Percentiles rank a stretch among this genome's conserved stretches.
These are phyloP conservation scores for Suillus subalutaceus DNA, from an alignment of 768 basidiomycete species.

Conservation along the genomic window DNA sequence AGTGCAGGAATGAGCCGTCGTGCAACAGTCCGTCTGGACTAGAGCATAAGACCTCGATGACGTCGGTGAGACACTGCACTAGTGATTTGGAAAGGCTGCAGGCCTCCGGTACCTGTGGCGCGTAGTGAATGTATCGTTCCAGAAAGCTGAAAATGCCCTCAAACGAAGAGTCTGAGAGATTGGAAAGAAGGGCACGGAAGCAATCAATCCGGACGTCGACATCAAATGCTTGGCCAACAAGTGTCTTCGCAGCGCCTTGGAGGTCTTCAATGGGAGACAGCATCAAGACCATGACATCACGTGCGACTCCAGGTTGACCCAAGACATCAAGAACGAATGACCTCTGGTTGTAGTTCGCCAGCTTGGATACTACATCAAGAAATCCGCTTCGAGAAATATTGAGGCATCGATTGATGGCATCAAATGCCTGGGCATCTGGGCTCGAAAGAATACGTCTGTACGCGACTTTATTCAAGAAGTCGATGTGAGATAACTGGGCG, in stretches of 20 bases:
- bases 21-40: conserved; percentile 72
- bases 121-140: conserved; percentile 62
- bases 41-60: conserved; percentile 86
- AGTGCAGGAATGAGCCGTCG: conserved; percentile 50
- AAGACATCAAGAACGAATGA: conserved; percentile 58
- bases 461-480: conserved; percentile 56
- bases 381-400: conserved; percentile 62
- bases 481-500: conserved; percentile 66
- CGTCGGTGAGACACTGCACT: conserved; percentile 90
- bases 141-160: conserved; percentile 75
- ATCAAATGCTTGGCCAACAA: conserved; percentile 87
- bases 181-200: conserved; percentile 75
- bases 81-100: conserved; percentile 87
- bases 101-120: conserved; percentile 75
- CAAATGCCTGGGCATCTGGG: conserved; percentile 40
- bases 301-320: conserved; percentile 54
- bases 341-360: conserved; percentile 63
- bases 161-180: conserved; percentile 66
- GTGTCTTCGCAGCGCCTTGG: conserved; percentile 71
- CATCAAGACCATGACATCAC: conserved; percentile 66
- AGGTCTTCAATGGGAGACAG: conserved; percentile 81
- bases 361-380: conserved; percentile 59
- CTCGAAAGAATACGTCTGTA: conserved; percentile 44
- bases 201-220: conserved; percentile 89
- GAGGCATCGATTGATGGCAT: conserved; percentile 65